Evolutionary conservation across 129 eudicot genomes (phyloP), one percentile per base, ranked within the genome.

Genomic region (Artemisia annua): DNA sequence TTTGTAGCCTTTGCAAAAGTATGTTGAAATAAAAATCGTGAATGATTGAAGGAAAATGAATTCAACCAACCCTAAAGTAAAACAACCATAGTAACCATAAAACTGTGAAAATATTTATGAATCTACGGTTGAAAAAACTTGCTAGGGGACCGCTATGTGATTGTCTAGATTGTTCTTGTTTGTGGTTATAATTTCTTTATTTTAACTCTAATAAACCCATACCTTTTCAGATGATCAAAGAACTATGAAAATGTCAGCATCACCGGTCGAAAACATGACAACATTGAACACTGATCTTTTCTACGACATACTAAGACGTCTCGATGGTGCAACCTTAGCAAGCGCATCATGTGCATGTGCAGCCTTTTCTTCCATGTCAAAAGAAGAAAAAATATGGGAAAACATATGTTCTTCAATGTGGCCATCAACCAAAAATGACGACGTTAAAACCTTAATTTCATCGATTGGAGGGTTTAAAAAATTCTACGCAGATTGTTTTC

Each of bases 331-430:
- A 51, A 82, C 93, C 24, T 71, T 94, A 72, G 97, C 99, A 49
- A 90, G 89, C 58, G 99, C 99, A 16, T 89, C 97, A 57, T 94
- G 99, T 76, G 74, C 94, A 70, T 94, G 97, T 82, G 91, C 88
- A 35, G 78, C 99, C 20, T 84, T 94, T 73, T 67, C 71, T 60
- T 83, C 96, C 19, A 90, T 94, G 74, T 83, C 96, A 0, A 90
- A 86, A 76, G 99, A 94, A 84, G 97, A 94, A 71, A 83, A 65
- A 51, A 77, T 94, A 75, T 94, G 99, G 99, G 96, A 90, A 86
- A 72, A 94, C 50, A 93, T 88, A 4, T 94, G 99, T 56, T 79
- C 71, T 77, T 90, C 87, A 3, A 71, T 80, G 91, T 94, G 98
- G 97, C 97, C 97, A 67, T 90, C 98, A 71, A 94, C 93, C 10